phyloP scores from a whole-genome alignment of 1,284 basidiomycete genomes.

The Ganoderma boninense region DNA sequence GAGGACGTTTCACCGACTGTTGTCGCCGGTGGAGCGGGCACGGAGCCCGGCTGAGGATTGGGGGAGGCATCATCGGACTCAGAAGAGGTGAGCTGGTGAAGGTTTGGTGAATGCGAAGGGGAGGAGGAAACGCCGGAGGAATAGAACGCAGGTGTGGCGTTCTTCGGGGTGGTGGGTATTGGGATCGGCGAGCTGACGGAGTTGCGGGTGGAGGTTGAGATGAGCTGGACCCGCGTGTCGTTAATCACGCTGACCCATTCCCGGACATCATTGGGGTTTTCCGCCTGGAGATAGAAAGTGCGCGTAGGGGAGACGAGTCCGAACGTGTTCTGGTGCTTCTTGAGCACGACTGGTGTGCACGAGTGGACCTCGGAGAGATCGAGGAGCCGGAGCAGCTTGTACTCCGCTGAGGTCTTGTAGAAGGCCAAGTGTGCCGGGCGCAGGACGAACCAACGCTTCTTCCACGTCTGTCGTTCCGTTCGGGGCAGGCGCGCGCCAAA shows the following conservation, averaged over 20 bases:
- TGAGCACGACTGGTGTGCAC: conserved; percentile 88
- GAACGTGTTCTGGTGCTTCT: conserved; percentile 91
- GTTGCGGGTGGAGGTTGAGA: conserved; percentile 65
- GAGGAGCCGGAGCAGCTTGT: conserved; percentile 90
- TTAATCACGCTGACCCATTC: conserved; percentile 90
- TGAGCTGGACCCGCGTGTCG: conserved; percentile 72
- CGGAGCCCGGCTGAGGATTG: conserved; percentile 33
- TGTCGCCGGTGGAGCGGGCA: conserved; percentile 20
- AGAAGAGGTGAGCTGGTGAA: conserved; percentile 64
- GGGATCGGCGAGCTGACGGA: conserved; percentile 55
- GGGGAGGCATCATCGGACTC: conserved; percentile 77
- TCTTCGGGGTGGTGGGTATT: conserved; percentile 55
- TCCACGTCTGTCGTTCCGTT: conserved; percentile 81
- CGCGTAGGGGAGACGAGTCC: conserved; percentile 92
- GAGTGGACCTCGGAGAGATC: conserved; percentile 92
- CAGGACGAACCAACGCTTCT: conserved; percentile 98
- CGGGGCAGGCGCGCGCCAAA: conserved; percentile 25
- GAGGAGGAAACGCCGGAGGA: conserved; percentile 41
- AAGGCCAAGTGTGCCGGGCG: conserved; percentile 92
- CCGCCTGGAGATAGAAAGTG: conserved; percentile 94
- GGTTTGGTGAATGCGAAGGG: conserved; percentile 44
- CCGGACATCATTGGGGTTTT: conserved; percentile 74
- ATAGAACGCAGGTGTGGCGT: conserved; percentile 26
- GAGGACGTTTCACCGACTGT: conserved; percentile 46
- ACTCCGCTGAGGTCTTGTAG: conserved; percentile 96